Evolutionary conservation across 2,329 filamentous ascomycete genomes (phyloP).

Genomic region (Colletotrichum sp.): DNA sequence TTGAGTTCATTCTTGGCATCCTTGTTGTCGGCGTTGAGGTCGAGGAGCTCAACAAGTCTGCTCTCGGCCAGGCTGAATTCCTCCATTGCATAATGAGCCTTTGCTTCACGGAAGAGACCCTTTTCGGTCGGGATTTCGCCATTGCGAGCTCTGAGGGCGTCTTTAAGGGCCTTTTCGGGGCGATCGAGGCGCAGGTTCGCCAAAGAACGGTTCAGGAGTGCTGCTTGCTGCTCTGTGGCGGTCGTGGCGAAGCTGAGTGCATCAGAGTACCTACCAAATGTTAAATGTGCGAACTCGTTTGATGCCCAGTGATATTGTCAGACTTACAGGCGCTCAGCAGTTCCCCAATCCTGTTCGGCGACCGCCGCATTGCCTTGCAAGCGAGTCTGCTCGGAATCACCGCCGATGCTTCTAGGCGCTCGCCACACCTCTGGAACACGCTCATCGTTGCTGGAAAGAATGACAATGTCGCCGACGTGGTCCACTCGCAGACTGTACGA

Average conservation of each 20-base stretch:
- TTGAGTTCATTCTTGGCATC: constrained; percentile 31
- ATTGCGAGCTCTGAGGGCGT: constrained; percentile 26
- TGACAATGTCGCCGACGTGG: constrained; percentile 54
- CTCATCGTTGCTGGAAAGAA: constrained; percentile 37
- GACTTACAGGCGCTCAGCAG: constrained; percentile 36
- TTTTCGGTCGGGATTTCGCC: constrained; percentile 39
- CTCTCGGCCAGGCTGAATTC: constrained; percentile 38
- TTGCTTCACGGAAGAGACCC: constrained; percentile 46
- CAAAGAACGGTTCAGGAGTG: constrained; percentile 40
- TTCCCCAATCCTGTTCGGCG: constrained; percentile 27
- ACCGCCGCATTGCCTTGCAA: constrained; percentile 39
- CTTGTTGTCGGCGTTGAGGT: constrained; percentile 37
- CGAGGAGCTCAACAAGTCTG: constrained; percentile 35
- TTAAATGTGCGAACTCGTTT: background rate
- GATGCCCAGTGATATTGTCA: background rate
- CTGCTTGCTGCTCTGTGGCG: constrained; percentile 36
- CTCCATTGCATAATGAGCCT: constrained; percentile 47
- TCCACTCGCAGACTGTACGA: constrained; percentile 54
- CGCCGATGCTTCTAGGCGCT: background rate
- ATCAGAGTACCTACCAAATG: constrained; percentile 37
- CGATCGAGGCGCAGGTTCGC: constrained; percentile 33
- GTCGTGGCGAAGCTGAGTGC: constrained; percentile 37
- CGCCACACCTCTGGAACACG: constrained; percentile 45
- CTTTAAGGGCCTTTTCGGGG: constrained; percentile 32
- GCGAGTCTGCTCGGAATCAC: constrained; percentile 25